Conservation (phyloP, 2,329 filamentous ascomycete genomes). For the Stachybotrys chlorohalonatus region DNA sequence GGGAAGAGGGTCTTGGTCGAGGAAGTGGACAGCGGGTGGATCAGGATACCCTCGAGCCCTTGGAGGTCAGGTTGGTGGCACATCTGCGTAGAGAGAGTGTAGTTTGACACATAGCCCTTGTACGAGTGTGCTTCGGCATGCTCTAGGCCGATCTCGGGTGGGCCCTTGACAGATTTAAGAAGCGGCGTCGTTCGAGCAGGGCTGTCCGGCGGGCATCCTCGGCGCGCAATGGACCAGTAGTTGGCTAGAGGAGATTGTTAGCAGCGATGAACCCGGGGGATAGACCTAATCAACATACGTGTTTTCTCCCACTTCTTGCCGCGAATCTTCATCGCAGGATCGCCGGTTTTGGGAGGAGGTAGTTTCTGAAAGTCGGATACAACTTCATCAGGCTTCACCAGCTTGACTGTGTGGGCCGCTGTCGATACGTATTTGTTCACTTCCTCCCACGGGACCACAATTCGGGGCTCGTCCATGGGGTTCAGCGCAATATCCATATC, state of each 20-base stretch:
- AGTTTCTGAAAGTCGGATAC: conserved; percentile 33
- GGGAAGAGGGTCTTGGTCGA: conserved; percentile 51
- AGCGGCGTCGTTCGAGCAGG: conserved; percentile 41
- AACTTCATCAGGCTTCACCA: conserved; percentile 35
- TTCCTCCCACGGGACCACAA: conserved; percentile 56
- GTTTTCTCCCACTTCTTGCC: conserved; percentile 41
- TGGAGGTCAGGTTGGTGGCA: conserved; percentile 59
- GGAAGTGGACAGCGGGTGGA: conserved; percentile 47
- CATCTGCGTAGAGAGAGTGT: conserved; percentile 49
- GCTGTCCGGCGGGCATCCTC: conserved; percentile 55
- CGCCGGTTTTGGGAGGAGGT: conserved; percentile 25
- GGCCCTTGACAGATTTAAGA: conserved; percentile 32
- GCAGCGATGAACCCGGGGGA: neutral
- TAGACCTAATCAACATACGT: conserved; percentile 24
- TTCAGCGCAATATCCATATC: conserved; percentile 63
- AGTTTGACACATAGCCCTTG: conserved; percentile 53
- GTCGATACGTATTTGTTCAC: conserved; percentile 44
- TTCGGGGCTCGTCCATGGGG: conserved; percentile 56
- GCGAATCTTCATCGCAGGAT: conserved; percentile 22
- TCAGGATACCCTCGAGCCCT: conserved; percentile 55
- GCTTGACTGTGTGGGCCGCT: conserved; percentile 36
- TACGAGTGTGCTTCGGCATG: conserved; percentile 39
- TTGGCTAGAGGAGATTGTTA: conserved; percentile 23
- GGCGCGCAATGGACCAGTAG: conserved; percentile 48
- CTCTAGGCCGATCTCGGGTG: conserved; percentile 35